Base-by-base conservation (phyloP, 306 rosid genomes). In the Glycyrrhiza uralensis region DNA sequence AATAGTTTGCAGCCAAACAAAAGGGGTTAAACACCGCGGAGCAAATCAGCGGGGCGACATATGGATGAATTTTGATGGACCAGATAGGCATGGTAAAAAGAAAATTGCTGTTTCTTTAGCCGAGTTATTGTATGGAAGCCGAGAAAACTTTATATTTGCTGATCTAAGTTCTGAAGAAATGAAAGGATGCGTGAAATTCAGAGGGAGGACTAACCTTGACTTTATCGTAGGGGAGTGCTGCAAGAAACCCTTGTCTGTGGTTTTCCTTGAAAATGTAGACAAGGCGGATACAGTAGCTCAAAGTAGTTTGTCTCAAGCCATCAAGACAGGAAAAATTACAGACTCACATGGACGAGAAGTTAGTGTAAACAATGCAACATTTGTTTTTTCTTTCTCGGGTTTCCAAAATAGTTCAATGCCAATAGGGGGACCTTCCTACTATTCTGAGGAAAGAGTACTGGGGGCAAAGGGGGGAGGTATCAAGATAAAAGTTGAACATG, bases 291-390 rank as follows among this genome's bases (percentile, higher is more conserved):
- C 81, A 49, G 72, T 82, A 35, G 79, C 80, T 79, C 91, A 82
- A 62, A 88, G 50, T 17, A 71, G 89, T 83, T 84, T 94, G 78
- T 87, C 86, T 61, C 89, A 63, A 49, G 99, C 97, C 44, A 71
- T 91, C 55, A 72, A 41, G 82, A 88, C 95, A 0, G 99, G 99
- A 65, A 94, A 91, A 67, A 78, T 94, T 57, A 65, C 79, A 5
- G 92, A 94, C 79, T 84, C 94, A 1, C 81, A 86, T 52, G 99
- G 99, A 79, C 86, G 96, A 83, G 96, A 85, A 89, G 83, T 88
- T 66, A 64, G 91, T 82, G 80, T 85, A 45, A 94, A 66, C 67
- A 91, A 88, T 42, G 79, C 87, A 6, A 66, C 85, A 47, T 89
- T 94, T 47, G 73, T 89, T 66, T 78, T 84, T 26, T 86, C 96